phyloP scores from a whole-genome alignment of 495 filamentous ascomycete genomes.

The Pseudoneurospora amorphoporcata region DNA sequence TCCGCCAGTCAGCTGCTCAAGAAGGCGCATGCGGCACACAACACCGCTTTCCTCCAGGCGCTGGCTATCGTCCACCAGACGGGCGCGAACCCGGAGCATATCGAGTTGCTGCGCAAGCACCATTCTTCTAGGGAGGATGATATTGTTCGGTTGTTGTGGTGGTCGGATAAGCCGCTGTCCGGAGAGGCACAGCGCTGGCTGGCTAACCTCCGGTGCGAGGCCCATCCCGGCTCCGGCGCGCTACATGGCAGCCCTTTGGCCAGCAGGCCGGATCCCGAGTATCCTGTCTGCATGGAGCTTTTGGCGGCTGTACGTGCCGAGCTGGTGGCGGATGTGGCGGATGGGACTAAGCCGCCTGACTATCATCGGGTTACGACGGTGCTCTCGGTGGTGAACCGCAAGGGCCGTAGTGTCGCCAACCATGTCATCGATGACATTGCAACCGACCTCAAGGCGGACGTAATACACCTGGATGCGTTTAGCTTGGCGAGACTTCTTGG shows the following conservation, averaged over 20 bases:
- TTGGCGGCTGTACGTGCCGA: constrained; percentile 26
- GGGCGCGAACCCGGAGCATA: constrained; percentile 1
- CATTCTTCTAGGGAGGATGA: constrained; percentile 1
- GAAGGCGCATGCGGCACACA: constrained; percentile 1
- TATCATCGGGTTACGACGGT: constrained; percentile 27
- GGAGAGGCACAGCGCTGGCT: constrained; percentile 14
- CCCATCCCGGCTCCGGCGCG: background rate
- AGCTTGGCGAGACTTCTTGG: constrained; percentile 72
- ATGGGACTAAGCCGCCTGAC: constrained; percentile 12
- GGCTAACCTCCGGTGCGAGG: constrained; percentile 6
- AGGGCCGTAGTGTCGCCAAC: constrained; percentile 20
- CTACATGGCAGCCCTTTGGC: constrained; percentile 16
- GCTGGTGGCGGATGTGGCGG: constrained; percentile 17
- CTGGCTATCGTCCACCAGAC: constrained; percentile 6
- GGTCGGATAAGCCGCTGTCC: background rate
- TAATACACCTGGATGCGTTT: constrained; percentile 67
- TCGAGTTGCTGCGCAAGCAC: constrained; percentile 11
- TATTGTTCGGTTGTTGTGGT: constrained; percentile 6
- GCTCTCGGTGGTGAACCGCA: constrained; percentile 26
- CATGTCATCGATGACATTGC: constrained; percentile 41
- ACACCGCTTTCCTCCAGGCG: constrained; percentile 6
- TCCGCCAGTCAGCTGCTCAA: background rate
- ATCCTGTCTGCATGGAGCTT: constrained; percentile 24
- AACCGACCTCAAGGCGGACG: constrained; percentile 52
- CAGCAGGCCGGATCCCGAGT: constrained; percentile 14